A percentile compares a stretch with the other conserved stretches of the same genome.
These are phyloP conservation scores for Syzygium jambos DNA, from an alignment of 345 rosid genomes.

Conservation along the genomic window DNA sequence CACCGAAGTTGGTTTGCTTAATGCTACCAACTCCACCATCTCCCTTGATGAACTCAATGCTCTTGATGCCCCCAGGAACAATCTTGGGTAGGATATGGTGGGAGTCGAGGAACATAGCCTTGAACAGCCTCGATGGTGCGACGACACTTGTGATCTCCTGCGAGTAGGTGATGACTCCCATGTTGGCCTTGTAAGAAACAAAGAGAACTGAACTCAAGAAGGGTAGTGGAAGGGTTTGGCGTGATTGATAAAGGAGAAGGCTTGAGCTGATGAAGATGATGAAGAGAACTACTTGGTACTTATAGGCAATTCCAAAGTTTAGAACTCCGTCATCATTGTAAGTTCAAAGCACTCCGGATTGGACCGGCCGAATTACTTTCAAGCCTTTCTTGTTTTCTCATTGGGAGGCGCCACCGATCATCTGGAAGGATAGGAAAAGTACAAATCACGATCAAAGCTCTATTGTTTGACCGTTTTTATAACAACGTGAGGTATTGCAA, in stretches of 20 bases:
- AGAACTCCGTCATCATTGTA: background rate
- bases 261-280: background rate
- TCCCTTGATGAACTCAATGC: conserved; percentile 18
- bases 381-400: no score
- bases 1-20: conserved; percentile 4
- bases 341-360: background rate
- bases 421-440: no score
- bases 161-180: background rate
- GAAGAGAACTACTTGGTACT: background rate
- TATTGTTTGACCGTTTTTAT: no score
- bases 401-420: no score
- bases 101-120: background rate
- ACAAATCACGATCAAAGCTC: no score
- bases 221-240: background rate
- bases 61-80: conserved; percentile 15
- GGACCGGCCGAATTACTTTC: background rate
- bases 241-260: background rate
- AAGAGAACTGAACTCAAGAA: background rate
- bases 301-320: background rate
- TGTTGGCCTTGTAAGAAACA: background rate
- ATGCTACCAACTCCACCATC: conserved; percentile 31
- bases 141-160: background rate
- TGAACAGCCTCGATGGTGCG: background rate
- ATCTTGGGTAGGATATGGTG: conserved; percentile 6
- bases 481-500: no score